These are phyloP conservation scores for Pleurotus salmoneostramineus DNA, from an alignment of 768 basidiomycete genomes.

Conservation along the genomic window DNA sequence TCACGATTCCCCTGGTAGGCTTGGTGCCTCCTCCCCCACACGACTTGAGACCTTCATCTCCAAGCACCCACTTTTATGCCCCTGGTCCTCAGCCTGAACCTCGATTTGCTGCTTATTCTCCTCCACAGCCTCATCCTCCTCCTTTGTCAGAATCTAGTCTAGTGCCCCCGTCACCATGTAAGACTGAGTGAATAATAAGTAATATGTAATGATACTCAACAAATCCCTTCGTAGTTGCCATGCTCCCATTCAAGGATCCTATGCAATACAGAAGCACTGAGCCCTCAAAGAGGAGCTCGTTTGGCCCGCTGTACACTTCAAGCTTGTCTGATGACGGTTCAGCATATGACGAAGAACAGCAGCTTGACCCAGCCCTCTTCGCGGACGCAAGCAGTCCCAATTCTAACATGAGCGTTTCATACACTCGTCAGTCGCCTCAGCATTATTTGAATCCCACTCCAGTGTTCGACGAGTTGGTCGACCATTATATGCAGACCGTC, in stretches of 20 bases:
- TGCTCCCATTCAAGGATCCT: background rate
- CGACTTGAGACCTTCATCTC: conserved; percentile 7
- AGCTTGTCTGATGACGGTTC: background rate
- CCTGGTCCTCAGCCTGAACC: background rate
- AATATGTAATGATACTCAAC: conserved; percentile 8
- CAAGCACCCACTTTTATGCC: background rate
- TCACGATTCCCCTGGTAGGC: background rate
- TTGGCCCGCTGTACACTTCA: background rate
- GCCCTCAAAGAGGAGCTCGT: background rate
- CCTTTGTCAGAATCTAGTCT: conserved; percentile 38
- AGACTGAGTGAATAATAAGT: conserved; percentile 31
- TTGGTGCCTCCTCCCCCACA: conserved; percentile 1
- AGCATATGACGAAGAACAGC: background rate
- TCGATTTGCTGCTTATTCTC: background rate
- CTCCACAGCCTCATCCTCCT: background rate
- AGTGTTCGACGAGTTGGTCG: conserved; percentile 24
- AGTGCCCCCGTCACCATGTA: conserved; percentile 53
- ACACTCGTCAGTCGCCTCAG: background rate
- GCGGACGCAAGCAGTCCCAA: background rate
- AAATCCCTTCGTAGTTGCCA: background rate
- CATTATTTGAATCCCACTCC: background rate
- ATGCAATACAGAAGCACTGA: background rate
- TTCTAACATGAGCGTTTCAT: background rate
- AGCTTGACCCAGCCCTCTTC: conserved; percentile 1
- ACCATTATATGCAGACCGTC: conserved; percentile 57